These are phyloP conservation scores for Cadophora gregata DNA, from an alignment of 2,329 filamentous ascomycete species.

Conservation along the genomic window DNA sequence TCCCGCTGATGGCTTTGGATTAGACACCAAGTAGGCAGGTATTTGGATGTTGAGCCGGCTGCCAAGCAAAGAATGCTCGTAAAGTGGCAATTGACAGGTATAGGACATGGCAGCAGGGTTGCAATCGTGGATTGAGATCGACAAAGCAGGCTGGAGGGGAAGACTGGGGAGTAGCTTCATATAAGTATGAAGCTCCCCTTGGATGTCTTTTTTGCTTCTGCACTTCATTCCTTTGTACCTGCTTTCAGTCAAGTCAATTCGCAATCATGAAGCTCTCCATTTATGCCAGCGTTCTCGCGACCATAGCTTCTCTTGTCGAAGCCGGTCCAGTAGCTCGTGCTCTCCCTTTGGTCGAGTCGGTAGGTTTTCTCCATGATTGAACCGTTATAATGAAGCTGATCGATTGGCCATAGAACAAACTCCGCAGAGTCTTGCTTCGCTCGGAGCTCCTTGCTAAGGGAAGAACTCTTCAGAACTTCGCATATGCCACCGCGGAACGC, in stretches of 20 bases:
- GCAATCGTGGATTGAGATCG: conserved; percentile 2
- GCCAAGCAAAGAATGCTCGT: not conserved
- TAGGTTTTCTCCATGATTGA: conserved; percentile 9
- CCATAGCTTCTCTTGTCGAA: conserved; percentile 15
- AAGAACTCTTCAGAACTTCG: conserved; percentile 28
- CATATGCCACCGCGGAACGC: conserved; percentile 26
- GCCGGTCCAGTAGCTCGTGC: conserved; percentile 15
- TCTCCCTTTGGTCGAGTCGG: conserved; percentile 33
- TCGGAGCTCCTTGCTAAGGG: conserved; percentile 31
- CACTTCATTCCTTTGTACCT: conserved; percentile 4
- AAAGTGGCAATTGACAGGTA: not conserved
- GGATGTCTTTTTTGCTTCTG: not conserved
- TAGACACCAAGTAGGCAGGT: conserved; percentile 2
- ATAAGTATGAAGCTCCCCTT: not conserved
- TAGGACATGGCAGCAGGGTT: not conserved
- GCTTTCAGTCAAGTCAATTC: conserved; percentile 5
- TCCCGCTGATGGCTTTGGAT: not conserved
- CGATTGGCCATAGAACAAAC: conserved; percentile 20
- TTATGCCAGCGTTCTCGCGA: conserved; percentile 18
- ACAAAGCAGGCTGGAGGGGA: not conserved
- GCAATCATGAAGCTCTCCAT: conserved; percentile 24
- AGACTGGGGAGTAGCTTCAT: not conserved
- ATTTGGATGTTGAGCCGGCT: not conserved
- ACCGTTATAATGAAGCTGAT: not conserved
- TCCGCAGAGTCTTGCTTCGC: conserved; percentile 25